Evolutionary conservation across 805 yeast species (phyloP).

Genomic region (Groenewaldozyma salmanticensis): DNA sequence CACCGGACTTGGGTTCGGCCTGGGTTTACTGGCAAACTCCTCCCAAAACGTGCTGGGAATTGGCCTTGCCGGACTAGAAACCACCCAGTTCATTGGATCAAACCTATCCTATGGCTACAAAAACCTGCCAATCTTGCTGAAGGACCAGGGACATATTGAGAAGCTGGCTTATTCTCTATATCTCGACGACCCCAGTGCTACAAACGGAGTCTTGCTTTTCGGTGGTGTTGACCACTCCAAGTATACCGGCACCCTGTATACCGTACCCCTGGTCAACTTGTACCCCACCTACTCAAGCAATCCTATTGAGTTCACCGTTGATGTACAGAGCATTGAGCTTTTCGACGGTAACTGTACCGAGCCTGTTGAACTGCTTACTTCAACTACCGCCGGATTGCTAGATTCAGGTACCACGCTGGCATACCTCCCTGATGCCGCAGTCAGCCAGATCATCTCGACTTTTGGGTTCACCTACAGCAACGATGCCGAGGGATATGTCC

Average conservation of each 20-base stretch:
- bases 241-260: conserved; percentile 36
- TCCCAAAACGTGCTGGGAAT: conserved; percentile 42
- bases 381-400: conserved; percentile 33
- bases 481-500: conserved; percentile 13
- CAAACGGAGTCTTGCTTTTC: conserved; percentile 45
- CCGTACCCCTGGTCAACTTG: conserved; percentile 19
- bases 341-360: neutral
- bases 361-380: neutral
- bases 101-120: conserved; percentile 6
- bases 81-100: conserved; percentile 20
- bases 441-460: conserved; percentile 12
- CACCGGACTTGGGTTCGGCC: conserved; percentile 54
- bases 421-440: conserved; percentile 34
- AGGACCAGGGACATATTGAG: conserved; percentile 33
- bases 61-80: conserved; percentile 27
- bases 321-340: conserved; percentile 14
- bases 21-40: conserved; percentile 59
- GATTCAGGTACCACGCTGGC: conserved; percentile 51
- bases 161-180: conserved; percentile 38
- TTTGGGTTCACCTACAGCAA: conserved; percentile 9
- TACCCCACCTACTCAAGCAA: neutral
- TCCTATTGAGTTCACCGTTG: conserved; percentile 8
- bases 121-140: conserved; percentile 28
- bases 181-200: conserved; percentile 31
- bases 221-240: conserved; percentile 64